These are phyloP conservation scores for Trichoderma semiorbis DNA, from an alignment of 2,329 filamentous ascomycete species.

Conservation along the genomic window DNA sequence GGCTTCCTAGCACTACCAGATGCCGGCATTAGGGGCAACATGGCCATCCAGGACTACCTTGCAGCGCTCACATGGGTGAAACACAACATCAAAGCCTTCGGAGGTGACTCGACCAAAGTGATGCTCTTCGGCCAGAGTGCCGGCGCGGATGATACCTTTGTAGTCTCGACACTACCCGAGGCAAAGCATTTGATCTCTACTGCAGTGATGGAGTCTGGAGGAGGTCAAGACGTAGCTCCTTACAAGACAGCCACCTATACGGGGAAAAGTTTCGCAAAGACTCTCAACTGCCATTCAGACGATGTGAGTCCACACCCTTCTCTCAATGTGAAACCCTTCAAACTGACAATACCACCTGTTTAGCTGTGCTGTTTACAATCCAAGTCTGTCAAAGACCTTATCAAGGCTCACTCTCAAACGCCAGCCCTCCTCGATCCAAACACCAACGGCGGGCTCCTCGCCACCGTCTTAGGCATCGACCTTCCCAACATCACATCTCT, in stretches of 20 bases:
- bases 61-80: background rate
- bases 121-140: background rate
- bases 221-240: background rate
- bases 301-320: background rate
- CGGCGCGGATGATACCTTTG: background rate
- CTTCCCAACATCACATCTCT: background rate
- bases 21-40: background rate
- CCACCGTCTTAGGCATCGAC: background rate
- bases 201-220: background rate
- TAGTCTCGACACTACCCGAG: background rate
- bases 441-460: background rate
- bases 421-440: background rate
- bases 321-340: background rate
- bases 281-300: background rate
- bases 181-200: background rate
- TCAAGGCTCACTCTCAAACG: background rate
- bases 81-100: background rate
- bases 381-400: background rate
- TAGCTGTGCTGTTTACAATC: background rate
- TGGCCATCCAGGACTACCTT: background rate
- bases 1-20: background rate
- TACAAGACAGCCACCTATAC: background rate
- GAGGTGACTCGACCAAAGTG: background rate
- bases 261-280: background rate
- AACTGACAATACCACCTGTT: background rate